Percentiles rank a stretch among this genome's conserved stretches.
phyloP scores from a whole-genome alignment of 2,329 filamentous ascomycete species.

The Mycosphaerella sp. region DNA sequence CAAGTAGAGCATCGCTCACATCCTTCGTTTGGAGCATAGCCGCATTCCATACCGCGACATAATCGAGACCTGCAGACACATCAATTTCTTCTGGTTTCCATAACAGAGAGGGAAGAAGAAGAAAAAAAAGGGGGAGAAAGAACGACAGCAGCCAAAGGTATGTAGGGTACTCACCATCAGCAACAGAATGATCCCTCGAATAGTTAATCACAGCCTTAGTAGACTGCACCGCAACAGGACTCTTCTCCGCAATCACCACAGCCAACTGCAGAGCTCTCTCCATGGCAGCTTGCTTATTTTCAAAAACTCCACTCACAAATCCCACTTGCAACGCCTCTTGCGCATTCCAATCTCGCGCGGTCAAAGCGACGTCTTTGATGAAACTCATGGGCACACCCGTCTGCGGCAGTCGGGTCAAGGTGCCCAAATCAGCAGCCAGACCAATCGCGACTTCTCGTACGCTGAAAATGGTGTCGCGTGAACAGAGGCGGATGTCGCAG shows the following conservation, averaged over 20 bases:
- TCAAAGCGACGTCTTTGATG: constrained; percentile 72
- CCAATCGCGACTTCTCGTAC: constrained; percentile 81
- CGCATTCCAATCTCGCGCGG: constrained; percentile 62
- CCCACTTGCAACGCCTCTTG: constrained; percentile 63
- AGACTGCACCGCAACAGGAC: constrained; percentile 77
- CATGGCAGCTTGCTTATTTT: constrained; percentile 55
- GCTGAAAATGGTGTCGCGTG: constrained; percentile 52
- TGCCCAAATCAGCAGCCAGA: constrained; percentile 72
- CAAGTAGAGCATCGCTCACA: constrained; percentile 21
- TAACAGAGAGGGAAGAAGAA: constrained; percentile 43
- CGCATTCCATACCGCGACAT: constrained; percentile 24
- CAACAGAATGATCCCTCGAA: constrained; percentile 68
- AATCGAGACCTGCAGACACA: constrained; percentile 19
- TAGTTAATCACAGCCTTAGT: constrained; percentile 84
- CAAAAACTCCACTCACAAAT: constrained; percentile 62
- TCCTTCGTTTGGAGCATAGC: constrained; percentile 26
- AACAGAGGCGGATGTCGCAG: constrained; percentile 62
- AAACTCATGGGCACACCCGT: constrained; percentile 64
- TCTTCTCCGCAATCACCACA: constrained; percentile 67
- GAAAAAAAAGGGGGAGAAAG: no score
- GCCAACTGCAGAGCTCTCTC: constrained; percentile 59
- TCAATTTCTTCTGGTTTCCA: constrained; percentile 48
- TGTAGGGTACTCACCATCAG: constrained; percentile 52
- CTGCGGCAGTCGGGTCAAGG: constrained; percentile 67
- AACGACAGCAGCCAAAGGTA: no score